Evolutionary conservation across 805 yeast genomes (phyloP).

Genomic region (Ogataea methylovora): DNA sequence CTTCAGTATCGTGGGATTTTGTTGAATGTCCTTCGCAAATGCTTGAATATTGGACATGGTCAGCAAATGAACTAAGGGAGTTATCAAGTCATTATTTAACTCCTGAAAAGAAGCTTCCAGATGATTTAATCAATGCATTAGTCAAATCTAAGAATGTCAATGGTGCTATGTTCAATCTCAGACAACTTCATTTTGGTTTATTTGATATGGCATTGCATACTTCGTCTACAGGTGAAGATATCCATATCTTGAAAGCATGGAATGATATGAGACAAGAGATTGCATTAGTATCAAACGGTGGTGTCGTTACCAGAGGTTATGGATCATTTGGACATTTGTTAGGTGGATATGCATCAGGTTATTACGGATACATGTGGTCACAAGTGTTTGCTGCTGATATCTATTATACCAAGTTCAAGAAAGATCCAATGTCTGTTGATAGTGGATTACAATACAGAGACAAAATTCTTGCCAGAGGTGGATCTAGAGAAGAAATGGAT

Average conservation of each 20-base stretch:
- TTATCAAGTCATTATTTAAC: conserved; percentile 59
- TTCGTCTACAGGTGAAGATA: conserved; percentile 31
- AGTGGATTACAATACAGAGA: conserved; percentile 67
- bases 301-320: conserved; percentile 53
- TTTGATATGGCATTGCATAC: conserved; percentile 73
- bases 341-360: conserved; percentile 82
- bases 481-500: conserved; percentile 62
- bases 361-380: conserved; percentile 83
- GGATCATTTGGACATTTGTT: conserved; percentile 75
- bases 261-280: conserved; percentile 58
- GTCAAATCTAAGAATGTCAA: conserved; percentile 66
- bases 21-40: conserved; percentile 90
- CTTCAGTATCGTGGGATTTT: conserved; percentile 75
- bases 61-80: conserved; percentile 44
- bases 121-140: conserved; percentile 48
- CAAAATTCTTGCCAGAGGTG: conserved; percentile 62
- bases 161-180: conserved; percentile 61
- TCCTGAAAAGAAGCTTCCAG: conserved; percentile 49
- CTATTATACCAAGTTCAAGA: conserved; percentile 60
- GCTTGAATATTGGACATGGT: conserved; percentile 88
- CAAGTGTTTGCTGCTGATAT: conserved; percentile 82
- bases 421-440: conserved; percentile 55
- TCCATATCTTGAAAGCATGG: conserved; percentile 55
- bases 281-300: conserved; percentile 50
- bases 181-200: conserved; percentile 73